These are phyloP conservation scores for Mycena sp. DNA, from an alignment of 1,284 basidiomycete species.

Conservation along the genomic window DNA sequence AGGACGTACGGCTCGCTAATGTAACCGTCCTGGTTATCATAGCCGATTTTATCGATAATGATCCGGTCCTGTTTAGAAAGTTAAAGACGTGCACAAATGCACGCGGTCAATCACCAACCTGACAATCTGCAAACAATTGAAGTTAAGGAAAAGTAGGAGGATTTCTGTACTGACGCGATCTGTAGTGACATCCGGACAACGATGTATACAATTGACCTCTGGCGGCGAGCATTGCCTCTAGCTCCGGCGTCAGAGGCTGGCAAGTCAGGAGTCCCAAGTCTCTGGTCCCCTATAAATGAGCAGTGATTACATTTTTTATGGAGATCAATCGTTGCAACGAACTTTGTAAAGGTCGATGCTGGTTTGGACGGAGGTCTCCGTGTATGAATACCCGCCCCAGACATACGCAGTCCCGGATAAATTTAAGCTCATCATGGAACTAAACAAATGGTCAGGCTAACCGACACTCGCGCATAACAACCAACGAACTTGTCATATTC, in stretches of 20 bases:
- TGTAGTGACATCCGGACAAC: conserved; percentile 10
- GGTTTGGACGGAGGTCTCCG: not conserved
- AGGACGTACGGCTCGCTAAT: not conserved
- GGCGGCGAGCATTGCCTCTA: conserved; percentile 4
- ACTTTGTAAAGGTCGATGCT: conserved; percentile 2
- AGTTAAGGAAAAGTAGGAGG: not conserved
- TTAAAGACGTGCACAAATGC: not conserved
- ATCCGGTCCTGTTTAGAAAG: conserved; percentile 4
- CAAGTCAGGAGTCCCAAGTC: conserved; percentile 4
- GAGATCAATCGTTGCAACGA: too few relatives aligned
- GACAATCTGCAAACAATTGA: not conserved
- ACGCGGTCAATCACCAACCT: too few relatives aligned
- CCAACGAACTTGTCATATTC: conserved; percentile 3
- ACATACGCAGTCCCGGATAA: conserved; percentile 7
- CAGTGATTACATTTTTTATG: not conserved
- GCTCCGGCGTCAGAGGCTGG: conserved; percentile 11
- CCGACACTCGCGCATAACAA: not conserved
- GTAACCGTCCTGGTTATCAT: not conserved
- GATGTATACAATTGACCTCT: conserved; percentile 14
- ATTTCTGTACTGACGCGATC: not conserved
- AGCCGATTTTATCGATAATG: conserved; percentile 1
- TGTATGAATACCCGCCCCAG: not conserved
- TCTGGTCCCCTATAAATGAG: conserved; percentile 3
- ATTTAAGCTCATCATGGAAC: not conserved
- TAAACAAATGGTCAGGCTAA: not conserved